Evolutionary conservation across 306 rosid genomes (phyloP).

Genomic region (Cyamopsis tetragonoloba): DNA sequence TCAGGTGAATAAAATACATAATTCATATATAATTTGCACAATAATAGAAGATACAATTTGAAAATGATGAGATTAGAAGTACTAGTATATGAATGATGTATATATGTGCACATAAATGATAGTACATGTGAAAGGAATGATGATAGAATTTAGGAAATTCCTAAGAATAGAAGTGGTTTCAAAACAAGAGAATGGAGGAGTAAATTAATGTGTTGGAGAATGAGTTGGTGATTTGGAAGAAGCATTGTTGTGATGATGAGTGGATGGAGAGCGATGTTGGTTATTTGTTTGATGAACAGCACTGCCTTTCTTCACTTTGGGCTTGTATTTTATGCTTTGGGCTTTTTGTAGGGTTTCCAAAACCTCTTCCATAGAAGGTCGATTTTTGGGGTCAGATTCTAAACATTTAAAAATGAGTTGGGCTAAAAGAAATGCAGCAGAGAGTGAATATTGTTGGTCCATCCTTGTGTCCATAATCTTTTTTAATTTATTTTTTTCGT

Average conservation of each 20-base stretch:
- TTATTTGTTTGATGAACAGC: background rate
- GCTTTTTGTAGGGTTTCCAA: slow-evolving; percentile 35
- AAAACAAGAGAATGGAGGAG: background rate
- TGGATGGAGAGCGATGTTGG: background rate
- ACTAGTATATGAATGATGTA: no score
- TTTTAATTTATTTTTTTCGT: slow-evolving; percentile 40
- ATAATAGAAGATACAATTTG: no score
- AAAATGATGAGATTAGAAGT: no score
- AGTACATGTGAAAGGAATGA: background rate
- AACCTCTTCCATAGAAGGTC: slow-evolving; percentile 72
- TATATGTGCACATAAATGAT: background rate
- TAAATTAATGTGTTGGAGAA: background rate
- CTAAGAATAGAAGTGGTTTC: background rate
- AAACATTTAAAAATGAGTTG: slow-evolving; percentile 50
- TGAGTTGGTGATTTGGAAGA: background rate
- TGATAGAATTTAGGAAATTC: background rate
- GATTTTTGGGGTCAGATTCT: slow-evolving; percentile 44
- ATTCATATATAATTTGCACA: background rate
- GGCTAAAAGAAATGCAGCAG: slow-evolving; percentile 45
- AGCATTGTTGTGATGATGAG: background rate
- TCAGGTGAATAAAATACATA: background rate
- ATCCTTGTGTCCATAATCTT: slow-evolving; percentile 51
- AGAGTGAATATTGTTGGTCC: slow-evolving; percentile 23
- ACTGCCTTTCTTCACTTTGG: slow-evolving; percentile 25
- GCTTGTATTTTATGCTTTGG: slow-evolving; percentile 17